Base-by-base conservation (phyloP, 345 rosid species). In the Mercurialis annua region DNA sequence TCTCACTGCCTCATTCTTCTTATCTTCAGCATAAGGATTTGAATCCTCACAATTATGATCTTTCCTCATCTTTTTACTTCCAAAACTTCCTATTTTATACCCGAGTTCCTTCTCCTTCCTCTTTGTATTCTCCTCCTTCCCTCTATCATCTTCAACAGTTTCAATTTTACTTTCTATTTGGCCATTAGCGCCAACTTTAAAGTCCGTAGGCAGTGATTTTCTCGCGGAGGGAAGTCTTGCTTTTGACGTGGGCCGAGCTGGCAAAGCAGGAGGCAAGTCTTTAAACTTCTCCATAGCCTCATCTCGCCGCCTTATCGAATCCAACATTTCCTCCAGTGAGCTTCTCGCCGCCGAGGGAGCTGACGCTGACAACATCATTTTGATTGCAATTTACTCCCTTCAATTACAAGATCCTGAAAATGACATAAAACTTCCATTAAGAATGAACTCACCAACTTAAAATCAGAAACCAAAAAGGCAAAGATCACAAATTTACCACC, bases 261-360 rank as follows among this genome's bases (percentile, higher is more conserved):
- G 99, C 83, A 94, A 80, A 54, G 89, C 92, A 6, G 99, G 99
- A 0, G 98, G 99, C 70, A 84, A 73, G 72, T 94, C 99, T 75
- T 76, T 85, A 16, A 90, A 85, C 65, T 75, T 85, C 67, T 84
- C 95, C 65, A 68, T 31, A 17, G 67, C 77, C 65, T 89, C 92
- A 44, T 94, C 96, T 30, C 74, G 84, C 74, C 77, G 78, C 62
- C 92, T 80, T 42, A 94, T 83, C 14, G 93, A 85, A 33, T 89
- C 97, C 33, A 94, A 75, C 99, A 94, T 94, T 82, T 84, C 99
- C 85, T 94, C 99, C 26, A 94, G 73, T n/a, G 99, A 94, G 81
- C 98, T 91, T 72, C 86, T 87, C 55, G 82, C 82, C 72, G 83
- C 64, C 10, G 77, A 67, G 14, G 80, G 56, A 4, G 96, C 95